A percentile compares a stretch with the other conserved stretches of the same genome.
Evolutionary conservation across 2,329 filamentous ascomycete species (phyloP).

Genomic region (Coniella vitis): DNA sequence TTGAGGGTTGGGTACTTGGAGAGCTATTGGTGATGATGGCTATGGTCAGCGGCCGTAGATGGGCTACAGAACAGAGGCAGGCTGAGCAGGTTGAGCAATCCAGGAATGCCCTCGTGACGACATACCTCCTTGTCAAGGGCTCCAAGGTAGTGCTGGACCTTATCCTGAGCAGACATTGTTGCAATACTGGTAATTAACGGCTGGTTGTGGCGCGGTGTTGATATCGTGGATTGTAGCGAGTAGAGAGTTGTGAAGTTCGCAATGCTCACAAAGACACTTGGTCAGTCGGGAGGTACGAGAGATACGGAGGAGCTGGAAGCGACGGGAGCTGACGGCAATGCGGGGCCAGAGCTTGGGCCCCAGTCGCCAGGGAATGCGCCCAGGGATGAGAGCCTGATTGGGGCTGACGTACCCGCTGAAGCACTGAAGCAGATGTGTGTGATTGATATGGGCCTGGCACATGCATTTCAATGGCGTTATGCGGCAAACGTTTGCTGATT

Average conservation of each 20-base stretch:
- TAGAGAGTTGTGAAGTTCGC: conserved; percentile 4
- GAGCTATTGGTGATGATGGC: conserved; percentile 46
- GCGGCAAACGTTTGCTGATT: no score
- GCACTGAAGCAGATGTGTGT: neutral
- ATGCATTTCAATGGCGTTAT: no score
- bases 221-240: conserved; percentile 6
- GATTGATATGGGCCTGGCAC: no score
- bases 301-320: conserved; percentile 3
- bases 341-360: conserved; percentile 8
- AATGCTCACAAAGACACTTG: conserved; percentile 10
- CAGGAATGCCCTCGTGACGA: conserved; percentile 5
- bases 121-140: conserved; percentile 79
- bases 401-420: neutral
- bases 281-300: conserved; percentile 2
- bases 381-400: neutral
- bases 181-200: conserved; percentile 13
- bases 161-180: conserved; percentile 69
- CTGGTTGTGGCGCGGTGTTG: conserved; percentile 14
- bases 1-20: conserved; percentile 78
- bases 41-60: conserved; percentile 3
- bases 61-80: neutral
- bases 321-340: conserved; percentile 9
- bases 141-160: conserved; percentile 67
- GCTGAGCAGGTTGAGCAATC: neutral
- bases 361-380: conserved; percentile 1